Percentiles rank a stretch among this genome's conserved stretches.
These are phyloP conservation scores for Flaveria floridana DNA, from an alignment of 140 eudicot genomes.

Conservation along the genomic window DNA sequence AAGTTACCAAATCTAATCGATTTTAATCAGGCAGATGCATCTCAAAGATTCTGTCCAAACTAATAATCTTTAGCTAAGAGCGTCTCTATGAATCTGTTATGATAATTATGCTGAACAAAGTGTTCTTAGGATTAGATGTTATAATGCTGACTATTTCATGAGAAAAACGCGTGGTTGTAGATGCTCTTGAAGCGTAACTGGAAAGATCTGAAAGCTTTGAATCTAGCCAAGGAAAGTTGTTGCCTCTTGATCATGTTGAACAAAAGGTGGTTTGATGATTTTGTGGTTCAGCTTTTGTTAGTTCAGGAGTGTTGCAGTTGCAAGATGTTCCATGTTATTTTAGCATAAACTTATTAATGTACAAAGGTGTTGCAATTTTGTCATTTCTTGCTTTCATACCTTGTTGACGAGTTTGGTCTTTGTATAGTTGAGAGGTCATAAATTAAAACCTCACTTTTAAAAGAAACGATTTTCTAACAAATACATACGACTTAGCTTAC, in stretches of 20 bases:
- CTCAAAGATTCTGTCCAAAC: slow-evolving; percentile 35
- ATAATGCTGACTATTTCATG: neutral
- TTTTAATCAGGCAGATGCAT: slow-evolving; percentile 38
- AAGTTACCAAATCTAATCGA: slow-evolving; percentile 21
- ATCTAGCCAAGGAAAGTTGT: neutral
- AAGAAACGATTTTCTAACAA: no score
- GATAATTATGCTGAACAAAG: slow-evolving; percentile 1
- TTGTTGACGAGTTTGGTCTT: slow-evolving; percentile 9
- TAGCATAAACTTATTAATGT: no score
- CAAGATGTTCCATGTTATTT: slow-evolving; percentile 7
- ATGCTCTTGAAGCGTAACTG: neutral
- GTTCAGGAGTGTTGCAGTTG: neutral
- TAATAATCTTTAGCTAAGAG: slow-evolving; percentile 28
- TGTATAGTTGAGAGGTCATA: neutral
- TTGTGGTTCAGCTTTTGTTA: slow-evolving; percentile 17
- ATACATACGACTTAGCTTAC: no score
- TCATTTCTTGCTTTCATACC: neutral
- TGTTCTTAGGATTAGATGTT: neutral
- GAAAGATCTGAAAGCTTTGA: neutral
- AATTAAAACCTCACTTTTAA: no score
- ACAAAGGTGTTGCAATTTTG: slow-evolving; percentile 13
- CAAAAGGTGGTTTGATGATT: neutral
- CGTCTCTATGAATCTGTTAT: neutral
- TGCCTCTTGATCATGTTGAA: neutral
- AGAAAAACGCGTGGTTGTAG: neutral